Conservation (phyloP, 768 basidiomycete genomes). For the Suillus spraguei region DNA sequence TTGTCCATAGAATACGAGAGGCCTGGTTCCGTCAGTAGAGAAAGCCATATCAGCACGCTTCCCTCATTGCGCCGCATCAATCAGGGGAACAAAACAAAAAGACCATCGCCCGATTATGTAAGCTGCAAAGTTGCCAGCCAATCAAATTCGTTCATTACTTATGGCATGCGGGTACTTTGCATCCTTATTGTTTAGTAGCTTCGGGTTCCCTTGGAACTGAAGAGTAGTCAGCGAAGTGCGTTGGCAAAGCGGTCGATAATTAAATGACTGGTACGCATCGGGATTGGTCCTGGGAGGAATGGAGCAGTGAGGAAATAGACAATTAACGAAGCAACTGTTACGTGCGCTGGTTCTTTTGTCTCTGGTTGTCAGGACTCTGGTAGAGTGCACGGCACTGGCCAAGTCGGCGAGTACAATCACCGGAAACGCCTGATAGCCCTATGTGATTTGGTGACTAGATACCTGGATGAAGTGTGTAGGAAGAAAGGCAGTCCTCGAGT, state of each 20-base stretch:
- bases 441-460: not conserved
- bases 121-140: not conserved
- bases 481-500: constrained; percentile 31
- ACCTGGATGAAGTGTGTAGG: constrained; percentile 22
- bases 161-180: not conserved
- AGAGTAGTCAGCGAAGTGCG: not conserved
- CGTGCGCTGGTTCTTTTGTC: constrained; percentile 1
- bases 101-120: not conserved
- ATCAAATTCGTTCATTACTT: not conserved
- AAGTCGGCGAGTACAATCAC: not conserved
- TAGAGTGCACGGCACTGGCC: not conserved
- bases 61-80: not conserved
- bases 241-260: not conserved
- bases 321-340: not conserved
- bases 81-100: constrained; percentile 1
- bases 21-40: not conserved
- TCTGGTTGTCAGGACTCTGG: not conserved
- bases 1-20: not conserved
- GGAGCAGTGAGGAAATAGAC: not conserved
- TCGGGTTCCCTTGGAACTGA: constrained; percentile 1
- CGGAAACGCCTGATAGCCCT: not conserved
- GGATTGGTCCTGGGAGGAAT: not conserved
- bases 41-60: not conserved
- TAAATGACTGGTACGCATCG: not conserved
- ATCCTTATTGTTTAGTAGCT: not conserved